A percentile compares a stretch with the other conserved stretches of the same genome.
Conservation (phyloP, 2,329 filamentous ascomycete species). For the Fusarium sp. region DNA sequence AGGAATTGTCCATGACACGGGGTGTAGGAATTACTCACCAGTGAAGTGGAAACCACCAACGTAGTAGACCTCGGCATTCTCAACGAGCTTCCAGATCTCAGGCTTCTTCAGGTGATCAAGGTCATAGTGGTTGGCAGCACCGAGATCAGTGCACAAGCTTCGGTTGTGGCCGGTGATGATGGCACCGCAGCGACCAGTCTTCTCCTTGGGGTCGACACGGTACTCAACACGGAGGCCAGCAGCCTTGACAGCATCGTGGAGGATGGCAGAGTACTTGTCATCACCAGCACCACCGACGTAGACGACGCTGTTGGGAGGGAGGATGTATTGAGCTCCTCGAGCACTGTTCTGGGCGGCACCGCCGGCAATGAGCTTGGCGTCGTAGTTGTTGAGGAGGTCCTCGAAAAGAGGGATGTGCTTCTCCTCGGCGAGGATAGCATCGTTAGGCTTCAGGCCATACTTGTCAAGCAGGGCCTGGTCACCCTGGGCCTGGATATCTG, state of each 20-base stretch:
- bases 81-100: constrained; percentile 90
- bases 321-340: constrained; percentile 95
- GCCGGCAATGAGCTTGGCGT: constrained; percentile 94
- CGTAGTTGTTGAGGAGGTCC: constrained; percentile 90
- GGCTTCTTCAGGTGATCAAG: constrained; percentile 91
- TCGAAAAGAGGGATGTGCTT: constrained; percentile 92
- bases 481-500: constrained; percentile 91
- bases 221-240: constrained; percentile 95
- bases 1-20: background rate
- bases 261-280: constrained; percentile 93
- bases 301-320: constrained; percentile 87
- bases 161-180: constrained; percentile 98
- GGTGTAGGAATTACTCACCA: constrained; percentile 48
- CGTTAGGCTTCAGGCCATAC: constrained; percentile 94
- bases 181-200: constrained; percentile 94
- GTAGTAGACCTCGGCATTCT: constrained; percentile 90
- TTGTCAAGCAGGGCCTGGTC: constrained; percentile 87
- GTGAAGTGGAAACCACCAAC: constrained; percentile 98
- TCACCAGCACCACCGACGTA: constrained; percentile 95
- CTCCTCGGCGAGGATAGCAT: constrained; percentile 94
- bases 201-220: constrained; percentile 83
- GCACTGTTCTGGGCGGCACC: constrained; percentile 98
- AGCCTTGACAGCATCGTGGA: constrained; percentile 85
- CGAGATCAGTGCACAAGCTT: constrained; percentile 93
- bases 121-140: constrained; percentile 97